Percentiles rank a stretch among this genome's conserved stretches.
Conservation (phyloP, 257 asterid genomes). For the Cynanchum wilfordii region DNA sequence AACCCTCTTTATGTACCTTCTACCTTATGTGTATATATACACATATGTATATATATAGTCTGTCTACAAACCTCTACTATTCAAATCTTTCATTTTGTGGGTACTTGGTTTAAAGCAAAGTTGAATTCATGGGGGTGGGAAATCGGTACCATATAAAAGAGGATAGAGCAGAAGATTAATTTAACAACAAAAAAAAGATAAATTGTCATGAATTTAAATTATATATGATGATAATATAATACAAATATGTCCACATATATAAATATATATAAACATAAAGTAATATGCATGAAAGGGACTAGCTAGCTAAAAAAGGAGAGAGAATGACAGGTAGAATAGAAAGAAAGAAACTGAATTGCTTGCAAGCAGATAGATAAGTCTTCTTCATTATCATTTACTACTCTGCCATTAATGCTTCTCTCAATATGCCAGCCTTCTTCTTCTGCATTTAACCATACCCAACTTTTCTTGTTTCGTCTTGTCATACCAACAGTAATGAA, state of each 20-base stretch:
- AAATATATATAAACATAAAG: too few relatives aligned
- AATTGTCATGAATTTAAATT: conserved; percentile 4
- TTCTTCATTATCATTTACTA: conserved; percentile 4
- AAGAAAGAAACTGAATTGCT: conserved; percentile 10
- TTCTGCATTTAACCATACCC: conserved; percentile 14
- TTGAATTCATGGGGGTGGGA: neutral
- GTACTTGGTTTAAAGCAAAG: too few relatives aligned
- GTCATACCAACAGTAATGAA: neutral
- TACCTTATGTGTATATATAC: too few relatives aligned
- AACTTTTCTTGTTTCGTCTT: neutral
- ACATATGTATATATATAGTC: too few relatives aligned
- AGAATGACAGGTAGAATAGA: conserved; percentile 10
- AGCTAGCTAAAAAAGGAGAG: conserved; percentile 15
- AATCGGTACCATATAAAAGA: too few relatives aligned
- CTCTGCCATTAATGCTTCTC: conserved; percentile 12
- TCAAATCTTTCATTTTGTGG: neutral
- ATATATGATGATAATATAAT: conserved; percentile 8
- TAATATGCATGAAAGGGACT: conserved; percentile 25
- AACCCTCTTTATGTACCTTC: too few relatives aligned
- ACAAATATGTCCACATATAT: conserved; percentile 19
- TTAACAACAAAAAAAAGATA: neutral
- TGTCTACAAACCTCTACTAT: neutral
- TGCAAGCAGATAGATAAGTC: neutral
- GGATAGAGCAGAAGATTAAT: neutral
- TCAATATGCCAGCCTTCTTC: conserved; percentile 8